A percentile compares a stretch with the other conserved stretches of the same genome.
phyloP scores from a whole-genome alignment of 495 filamentous ascomycete species.

The Neurospora sp. region DNA sequence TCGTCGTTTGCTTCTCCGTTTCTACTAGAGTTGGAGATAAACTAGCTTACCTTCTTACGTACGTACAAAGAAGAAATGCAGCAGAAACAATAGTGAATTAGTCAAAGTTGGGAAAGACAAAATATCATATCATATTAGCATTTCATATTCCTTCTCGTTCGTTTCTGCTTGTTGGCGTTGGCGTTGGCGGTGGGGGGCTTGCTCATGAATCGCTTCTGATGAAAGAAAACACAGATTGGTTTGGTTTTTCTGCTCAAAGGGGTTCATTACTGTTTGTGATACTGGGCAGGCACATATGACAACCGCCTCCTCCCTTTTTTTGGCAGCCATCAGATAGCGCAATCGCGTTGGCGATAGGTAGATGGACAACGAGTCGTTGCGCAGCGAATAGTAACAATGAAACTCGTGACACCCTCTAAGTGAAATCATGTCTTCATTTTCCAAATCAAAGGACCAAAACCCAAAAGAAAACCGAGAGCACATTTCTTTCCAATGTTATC shows the following conservation, averaged over 20 bases:
- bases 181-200: background rate
- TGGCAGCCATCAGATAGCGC: background rate
- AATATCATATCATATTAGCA: background rate
- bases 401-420: background rate
- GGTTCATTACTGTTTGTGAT: background rate
- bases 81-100: background rate
- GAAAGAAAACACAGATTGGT: background rate
- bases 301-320: background rate
- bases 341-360: background rate
- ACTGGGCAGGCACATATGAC: background rate
- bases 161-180: background rate
- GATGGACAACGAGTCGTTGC: background rate
- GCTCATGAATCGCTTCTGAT: background rate
- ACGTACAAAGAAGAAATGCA: background rate
- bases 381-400: background rate
- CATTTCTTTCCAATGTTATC: background rate
- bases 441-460: background rate
- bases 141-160: background rate
- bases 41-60: background rate
- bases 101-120: background rate
- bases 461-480: background rate
- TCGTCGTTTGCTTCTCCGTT: background rate
- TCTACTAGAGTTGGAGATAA: background rate
- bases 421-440: background rate
- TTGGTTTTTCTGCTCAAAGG: background rate